A percentile compares a stretch with the other conserved stretches of the same genome.
These are phyloP conservation scores for Exophiala calicioides DNA, from an alignment of 2,329 filamentous ascomycete genomes.

Conservation along the genomic window DNA sequence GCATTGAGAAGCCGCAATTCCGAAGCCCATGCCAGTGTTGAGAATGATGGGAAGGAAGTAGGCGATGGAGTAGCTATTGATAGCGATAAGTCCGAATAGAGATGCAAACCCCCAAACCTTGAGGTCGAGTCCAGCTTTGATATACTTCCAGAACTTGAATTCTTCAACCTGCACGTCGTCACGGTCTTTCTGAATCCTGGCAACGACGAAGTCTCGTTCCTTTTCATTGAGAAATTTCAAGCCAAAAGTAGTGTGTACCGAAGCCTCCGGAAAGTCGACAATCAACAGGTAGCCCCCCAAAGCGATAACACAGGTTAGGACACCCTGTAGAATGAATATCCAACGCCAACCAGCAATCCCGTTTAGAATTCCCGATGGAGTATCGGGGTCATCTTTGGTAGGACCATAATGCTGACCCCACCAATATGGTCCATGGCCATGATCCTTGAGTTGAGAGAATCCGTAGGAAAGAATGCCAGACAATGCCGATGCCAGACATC, in stretches of 20 bases:
- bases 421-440: slow-evolving; percentile 26
- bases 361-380: slow-evolving; percentile 19
- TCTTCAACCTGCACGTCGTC: slow-evolving; percentile 53
- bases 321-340: slow-evolving; percentile 50
- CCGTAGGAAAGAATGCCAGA: slow-evolving; percentile 38
- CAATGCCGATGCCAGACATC: slow-evolving; percentile 48
- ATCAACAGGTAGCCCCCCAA: slow-evolving; percentile 45
- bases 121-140: slow-evolving; percentile 49
- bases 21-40: slow-evolving; percentile 62
- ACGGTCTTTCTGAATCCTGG: slow-evolving; percentile 56
- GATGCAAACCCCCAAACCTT: slow-evolving; percentile 60
- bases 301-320: slow-evolving; percentile 45
- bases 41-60: slow-evolving; percentile 82
- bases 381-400: slow-evolving; percentile 22
- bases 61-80: slow-evolving; percentile 72
- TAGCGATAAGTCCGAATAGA: slow-evolving; percentile 60
- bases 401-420: slow-evolving; percentile 30
- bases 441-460: slow-evolving; percentile 40
- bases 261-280: slow-evolving; percentile 46
- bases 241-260: slow-evolving; percentile 21
- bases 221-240: slow-evolving; percentile 36
- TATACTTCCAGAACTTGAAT: slow-evolving; percentile 52
- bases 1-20: slow-evolving; percentile 65
- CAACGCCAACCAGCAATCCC: slow-evolving; percentile 36
- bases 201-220: slow-evolving; percentile 37